Evolutionary conservation across 306 rosid genomes (phyloP).

Genomic region (Fagus sylvatica): DNA sequence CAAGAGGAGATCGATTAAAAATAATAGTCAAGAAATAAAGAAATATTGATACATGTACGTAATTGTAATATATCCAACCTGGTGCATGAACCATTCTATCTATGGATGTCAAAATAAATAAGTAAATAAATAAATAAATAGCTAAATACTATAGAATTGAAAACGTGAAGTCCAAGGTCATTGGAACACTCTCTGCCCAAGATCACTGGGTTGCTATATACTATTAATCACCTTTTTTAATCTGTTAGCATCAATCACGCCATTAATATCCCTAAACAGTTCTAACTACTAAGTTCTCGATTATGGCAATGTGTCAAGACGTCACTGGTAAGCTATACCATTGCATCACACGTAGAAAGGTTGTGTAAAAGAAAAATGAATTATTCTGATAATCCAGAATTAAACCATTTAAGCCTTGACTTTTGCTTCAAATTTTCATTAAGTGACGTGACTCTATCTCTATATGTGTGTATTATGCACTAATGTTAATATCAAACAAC

Average conservation of each 20-base stretch:
- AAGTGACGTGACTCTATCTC: no score
- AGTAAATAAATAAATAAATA: no score
- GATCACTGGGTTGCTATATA: background rate
- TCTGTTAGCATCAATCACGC: conserved; percentile 16
- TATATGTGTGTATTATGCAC: background rate
- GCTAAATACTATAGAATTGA: background rate
- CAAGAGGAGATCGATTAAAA: background rate
- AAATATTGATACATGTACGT: background rate
- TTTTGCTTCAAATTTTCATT: background rate
- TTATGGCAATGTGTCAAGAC: background rate
- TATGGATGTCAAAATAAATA: no score
- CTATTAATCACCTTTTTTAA: background rate
- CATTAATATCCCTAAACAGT: conserved; percentile 5
- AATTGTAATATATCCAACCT: background rate
- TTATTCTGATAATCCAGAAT: no score
- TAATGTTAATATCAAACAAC: background rate
- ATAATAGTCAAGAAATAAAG: background rate
- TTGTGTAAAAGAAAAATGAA: no score
- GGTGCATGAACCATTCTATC: background rate
- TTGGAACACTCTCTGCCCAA: background rate
- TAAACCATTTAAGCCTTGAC: no score
- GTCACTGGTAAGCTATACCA: conserved; percentile 4
- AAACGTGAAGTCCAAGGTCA: background rate
- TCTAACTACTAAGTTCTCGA: background rate
- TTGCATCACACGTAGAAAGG: no score